Evolutionary conservation across 129 eudicot species (phyloP).

Genomic region (Helichrysum umbraculigerum): DNA sequence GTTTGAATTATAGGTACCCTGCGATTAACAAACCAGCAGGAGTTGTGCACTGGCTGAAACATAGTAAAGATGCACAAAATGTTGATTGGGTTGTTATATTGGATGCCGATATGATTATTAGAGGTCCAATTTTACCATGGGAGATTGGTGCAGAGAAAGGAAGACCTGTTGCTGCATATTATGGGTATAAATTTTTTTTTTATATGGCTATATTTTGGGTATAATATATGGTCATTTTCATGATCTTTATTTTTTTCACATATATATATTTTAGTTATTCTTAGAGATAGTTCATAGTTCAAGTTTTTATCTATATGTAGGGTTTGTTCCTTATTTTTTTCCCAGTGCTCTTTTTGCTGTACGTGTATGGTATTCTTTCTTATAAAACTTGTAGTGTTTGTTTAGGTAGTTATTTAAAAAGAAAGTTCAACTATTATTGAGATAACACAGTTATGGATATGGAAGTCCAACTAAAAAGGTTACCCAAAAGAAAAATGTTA

Average conservation of each 20-base stretch:
- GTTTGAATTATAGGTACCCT: constrained; percentile 66
- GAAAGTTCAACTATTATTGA: too few species aligned
- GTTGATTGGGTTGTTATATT: constrained; percentile 98
- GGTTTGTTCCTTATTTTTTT: not conserved
- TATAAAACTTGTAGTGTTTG: too few species aligned
- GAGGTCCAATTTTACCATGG: constrained; percentile 98
- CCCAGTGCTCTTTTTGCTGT: not conserved
- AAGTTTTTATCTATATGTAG: not conserved
- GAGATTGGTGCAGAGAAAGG: constrained; percentile 94
- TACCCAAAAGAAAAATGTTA: not conserved
- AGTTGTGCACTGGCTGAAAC: constrained; percentile 82
- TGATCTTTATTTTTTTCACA: not conserved
- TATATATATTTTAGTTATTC: not conserved
- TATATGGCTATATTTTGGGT: constrained; percentile 62
- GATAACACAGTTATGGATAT: too few species aligned
- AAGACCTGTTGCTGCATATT: constrained; percentile 92
- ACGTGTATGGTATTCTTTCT: not conserved
- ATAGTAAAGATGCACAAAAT: constrained; percentile 82
- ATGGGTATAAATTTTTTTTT: constrained; percentile 47
- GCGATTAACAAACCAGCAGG: constrained; percentile 99
- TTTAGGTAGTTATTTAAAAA: too few species aligned
- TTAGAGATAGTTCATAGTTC: not conserved
- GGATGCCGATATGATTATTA: constrained; percentile 91
- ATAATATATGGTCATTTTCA: constrained; percentile 8
- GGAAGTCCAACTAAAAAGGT: not conserved